Evolutionary conservation across 169 alveolate genomes (phyloP).

Genomic region (Plasmodium cynomolgi): DNA sequence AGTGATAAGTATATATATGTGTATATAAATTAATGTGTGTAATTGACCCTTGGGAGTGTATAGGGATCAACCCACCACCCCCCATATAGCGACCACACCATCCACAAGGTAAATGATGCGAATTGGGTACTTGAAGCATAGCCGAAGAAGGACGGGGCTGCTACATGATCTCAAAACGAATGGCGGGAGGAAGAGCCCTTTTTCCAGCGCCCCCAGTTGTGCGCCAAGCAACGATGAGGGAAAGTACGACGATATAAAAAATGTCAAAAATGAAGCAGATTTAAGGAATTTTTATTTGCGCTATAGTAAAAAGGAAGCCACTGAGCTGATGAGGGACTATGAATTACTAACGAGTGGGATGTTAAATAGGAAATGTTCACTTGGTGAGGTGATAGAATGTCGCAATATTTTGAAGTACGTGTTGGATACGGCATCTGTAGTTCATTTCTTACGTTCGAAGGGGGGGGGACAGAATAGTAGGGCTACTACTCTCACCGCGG

Average conservation of each 20-base stretch:
- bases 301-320: neutral
- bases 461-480: neutral
- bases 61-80: neutral
- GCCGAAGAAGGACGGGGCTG: neutral
- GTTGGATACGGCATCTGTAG: neutral
- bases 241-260: slow-evolving; percentile 11
- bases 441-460: slow-evolving; percentile 20
- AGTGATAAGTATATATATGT: neutral
- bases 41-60: neutral
- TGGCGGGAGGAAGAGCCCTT: neutral
- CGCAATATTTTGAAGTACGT: slow-evolving; percentile 13
- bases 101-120: neutral
- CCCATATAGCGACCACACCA: neutral
- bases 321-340: slow-evolving; percentile 20
- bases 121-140: neutral
- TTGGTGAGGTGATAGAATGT: slow-evolving; percentile 31
- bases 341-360: slow-evolving; percentile 9
- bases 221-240: neutral
- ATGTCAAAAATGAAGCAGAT: slow-evolving; percentile 22
- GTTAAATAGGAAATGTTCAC: neutral
- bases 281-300: slow-evolving; percentile 1
- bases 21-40: neutral
- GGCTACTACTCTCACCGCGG: neutral
- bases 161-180: neutral
- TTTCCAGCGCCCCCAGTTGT: neutral